Conservation (phyloP, 257 asterid species). For the Plectranthus barbatus region DNA sequence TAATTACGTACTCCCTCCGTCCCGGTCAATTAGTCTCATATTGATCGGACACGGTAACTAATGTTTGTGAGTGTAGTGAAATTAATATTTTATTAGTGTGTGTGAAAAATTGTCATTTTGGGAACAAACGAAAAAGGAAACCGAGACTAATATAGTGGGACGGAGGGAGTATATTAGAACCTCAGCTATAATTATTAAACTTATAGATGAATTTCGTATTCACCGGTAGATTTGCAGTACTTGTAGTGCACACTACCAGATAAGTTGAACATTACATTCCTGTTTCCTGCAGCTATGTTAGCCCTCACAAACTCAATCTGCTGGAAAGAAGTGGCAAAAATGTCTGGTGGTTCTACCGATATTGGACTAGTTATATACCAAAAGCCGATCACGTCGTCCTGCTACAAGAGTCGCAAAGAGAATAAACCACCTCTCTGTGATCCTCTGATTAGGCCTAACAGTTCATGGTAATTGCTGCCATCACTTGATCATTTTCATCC, state of each 20-base stretch:
- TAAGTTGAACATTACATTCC: slow-evolving; percentile 2
- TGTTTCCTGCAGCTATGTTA: slow-evolving; percentile 69
- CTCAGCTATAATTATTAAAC: not conserved
- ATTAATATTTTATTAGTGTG: too few species aligned
- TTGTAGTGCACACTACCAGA: not conserved
- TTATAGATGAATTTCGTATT: not conserved
- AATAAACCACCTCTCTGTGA: slow-evolving; percentile 68
- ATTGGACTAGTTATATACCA: slow-evolving; percentile 74
- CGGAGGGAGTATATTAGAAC: not conserved
- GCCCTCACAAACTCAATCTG: slow-evolving; percentile 70
- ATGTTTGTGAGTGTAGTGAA: too few species aligned
- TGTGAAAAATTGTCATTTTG: too few species aligned
- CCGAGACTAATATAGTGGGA: too few species aligned
- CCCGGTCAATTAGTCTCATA: too few species aligned
- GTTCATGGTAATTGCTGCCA: slow-evolving; percentile 49
- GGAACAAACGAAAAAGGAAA: too few species aligned
- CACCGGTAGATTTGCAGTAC: not conserved
- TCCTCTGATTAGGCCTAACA: slow-evolving; percentile 33
- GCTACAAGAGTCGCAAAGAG: slow-evolving; percentile 59
- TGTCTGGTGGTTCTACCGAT: slow-evolving; percentile 26
- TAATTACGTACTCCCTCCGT: too few species aligned
- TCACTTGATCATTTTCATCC: not conserved
- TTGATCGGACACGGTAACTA: too few species aligned
- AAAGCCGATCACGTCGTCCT: slow-evolving; percentile 68
- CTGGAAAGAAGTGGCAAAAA: slow-evolving; percentile 70